Conservation (phyloP, 352 stramenopile species). For the Pythium aquatile region DNA sequence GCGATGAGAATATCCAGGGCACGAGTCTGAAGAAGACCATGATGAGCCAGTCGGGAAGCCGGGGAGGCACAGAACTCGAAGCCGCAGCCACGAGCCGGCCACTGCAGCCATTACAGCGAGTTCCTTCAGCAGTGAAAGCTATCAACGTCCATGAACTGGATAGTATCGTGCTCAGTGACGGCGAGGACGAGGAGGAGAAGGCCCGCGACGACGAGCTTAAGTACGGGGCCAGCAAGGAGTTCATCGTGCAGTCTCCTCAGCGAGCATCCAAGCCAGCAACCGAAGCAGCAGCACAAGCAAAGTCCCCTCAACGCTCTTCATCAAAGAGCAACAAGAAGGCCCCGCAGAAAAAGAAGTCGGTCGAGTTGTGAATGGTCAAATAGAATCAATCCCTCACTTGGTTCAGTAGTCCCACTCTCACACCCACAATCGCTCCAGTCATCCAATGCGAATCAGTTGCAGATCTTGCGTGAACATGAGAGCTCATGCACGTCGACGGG, state of each 20-base stretch:
- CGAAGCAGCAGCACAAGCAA: constrained; percentile 5
- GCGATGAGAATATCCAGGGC: constrained; percentile 12
- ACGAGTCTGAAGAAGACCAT: constrained; percentile 31
- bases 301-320: neutral
- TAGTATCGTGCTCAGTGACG: constrained; percentile 35
- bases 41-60: constrained; percentile 8
- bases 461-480: neutral
- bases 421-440: neutral
- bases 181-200: constrained; percentile 37
- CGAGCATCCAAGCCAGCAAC: neutral
- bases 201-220: constrained; percentile 19
- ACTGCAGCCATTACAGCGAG: constrained; percentile 42
- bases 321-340: neutral
- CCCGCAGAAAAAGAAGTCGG: neutral
- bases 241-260: constrained; percentile 16
- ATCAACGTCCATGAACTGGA: constrained; percentile 32
- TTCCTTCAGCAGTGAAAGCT: constrained; percentile 24
- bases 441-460: neutral
- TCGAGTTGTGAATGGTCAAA: neutral
- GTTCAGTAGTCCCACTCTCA: neutral
- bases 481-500: neutral
- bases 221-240: constrained; percentile 23
- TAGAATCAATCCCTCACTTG: neutral
- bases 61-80: constrained; percentile 33
- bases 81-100: constrained; percentile 33